Percentiles rank a stretch among this genome's conserved stretches.
These are phyloP conservation scores for Candida sanyaensis DNA, from an alignment of 1,139 yeast genomes.

Conservation along the genomic window DNA sequence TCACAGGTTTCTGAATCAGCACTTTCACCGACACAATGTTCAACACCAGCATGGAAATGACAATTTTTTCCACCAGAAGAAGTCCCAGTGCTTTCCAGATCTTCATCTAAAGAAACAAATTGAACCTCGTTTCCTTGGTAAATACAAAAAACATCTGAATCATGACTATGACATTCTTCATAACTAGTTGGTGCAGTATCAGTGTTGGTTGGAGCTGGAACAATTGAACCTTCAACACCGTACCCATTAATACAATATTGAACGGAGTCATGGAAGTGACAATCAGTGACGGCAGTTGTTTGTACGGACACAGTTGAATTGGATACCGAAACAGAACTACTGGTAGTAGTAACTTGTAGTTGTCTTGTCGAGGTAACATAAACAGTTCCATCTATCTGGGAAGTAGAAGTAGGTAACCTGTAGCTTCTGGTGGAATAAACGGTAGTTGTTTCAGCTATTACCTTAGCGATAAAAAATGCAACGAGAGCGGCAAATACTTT, in stretches of 20 bases:
- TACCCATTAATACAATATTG: conserved; percentile 26
- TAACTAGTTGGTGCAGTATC: conserved; percentile 23
- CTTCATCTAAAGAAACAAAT: conserved; percentile 18
- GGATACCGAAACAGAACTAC: neutral
- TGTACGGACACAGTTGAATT: neutral
- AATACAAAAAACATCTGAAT: conserved; percentile 24
- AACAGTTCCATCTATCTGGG: conserved; percentile 5
- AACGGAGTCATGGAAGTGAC: conserved; percentile 30
- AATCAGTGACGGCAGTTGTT: conserved; percentile 20
- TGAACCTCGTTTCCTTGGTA: conserved; percentile 23
- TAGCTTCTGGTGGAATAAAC: conserved; percentile 2
- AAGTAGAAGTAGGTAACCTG: conserved; percentile 1
- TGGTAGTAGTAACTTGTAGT: neutral
- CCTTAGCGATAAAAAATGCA: neutral
- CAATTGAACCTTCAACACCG: conserved; percentile 30
- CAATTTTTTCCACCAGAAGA: conserved; percentile 21
- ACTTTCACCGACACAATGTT: conserved; percentile 30
- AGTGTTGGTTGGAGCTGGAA: conserved; percentile 27
- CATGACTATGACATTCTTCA: conserved; percentile 33
- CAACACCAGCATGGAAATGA: conserved; percentile 44
- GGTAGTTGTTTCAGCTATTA: conserved; percentile 5
- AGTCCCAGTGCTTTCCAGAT: conserved; percentile 3
- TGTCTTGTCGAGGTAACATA: conserved; percentile 6
- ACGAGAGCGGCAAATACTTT: neutral
- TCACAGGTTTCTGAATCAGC: conserved; percentile 18